Evolutionary conservation across 2,329 filamentous ascomycete species (phyloP), one percentile per base, ranked within the genome.

Genomic region (Arachnomyces sp.): DNA sequence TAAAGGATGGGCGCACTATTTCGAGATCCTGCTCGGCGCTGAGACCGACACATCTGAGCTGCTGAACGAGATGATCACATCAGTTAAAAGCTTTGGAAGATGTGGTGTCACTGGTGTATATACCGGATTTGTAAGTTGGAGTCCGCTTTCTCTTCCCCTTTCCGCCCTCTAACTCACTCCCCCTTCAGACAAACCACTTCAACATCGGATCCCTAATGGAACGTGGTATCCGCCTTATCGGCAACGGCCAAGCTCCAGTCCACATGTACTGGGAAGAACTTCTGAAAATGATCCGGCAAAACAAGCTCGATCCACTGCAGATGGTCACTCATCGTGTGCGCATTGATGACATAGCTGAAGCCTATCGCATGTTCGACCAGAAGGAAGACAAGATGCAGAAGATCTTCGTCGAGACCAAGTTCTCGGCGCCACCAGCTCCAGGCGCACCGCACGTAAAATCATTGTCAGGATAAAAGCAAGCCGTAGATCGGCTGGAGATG

Each of bases 181-280:
- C 38, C 7, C 32, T 8, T 1, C 47, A 81, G 73, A 85, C 81
- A 15, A 88, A 87, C 62, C 82, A 86, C 60, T 85, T 90, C 70
- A 86, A 86, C 63, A 80, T 90, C 50, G 85, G 87, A 7, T 80
- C 84, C 0, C 57, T 93, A 11, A 93, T 93, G 86, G 79, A 93
- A 64, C 79, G 84, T 25, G 86, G 86, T n/a, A 78, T 93, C 49
- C 80, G 84, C 1, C 73, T 94, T 33, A 88, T 79, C 48, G 77
- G 77, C 31, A 80, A 80, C 49, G 77, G 77, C 3, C 77, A 81
- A 56, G 76, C 76, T 2, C 86, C 86, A 0, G 84, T 93, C 0
- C 84, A 90, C 53, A 76, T 81, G 53, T 92, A 93, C 66, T 93
- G 85, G 87, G 71, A 86, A 16, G 74, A 84, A 3, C 68, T 93